Evolutionary conservation across 306 rosid species (phyloP), one percentile per base, ranked within the genome.

Genomic region (Prinsepia uniflora): DNA sequence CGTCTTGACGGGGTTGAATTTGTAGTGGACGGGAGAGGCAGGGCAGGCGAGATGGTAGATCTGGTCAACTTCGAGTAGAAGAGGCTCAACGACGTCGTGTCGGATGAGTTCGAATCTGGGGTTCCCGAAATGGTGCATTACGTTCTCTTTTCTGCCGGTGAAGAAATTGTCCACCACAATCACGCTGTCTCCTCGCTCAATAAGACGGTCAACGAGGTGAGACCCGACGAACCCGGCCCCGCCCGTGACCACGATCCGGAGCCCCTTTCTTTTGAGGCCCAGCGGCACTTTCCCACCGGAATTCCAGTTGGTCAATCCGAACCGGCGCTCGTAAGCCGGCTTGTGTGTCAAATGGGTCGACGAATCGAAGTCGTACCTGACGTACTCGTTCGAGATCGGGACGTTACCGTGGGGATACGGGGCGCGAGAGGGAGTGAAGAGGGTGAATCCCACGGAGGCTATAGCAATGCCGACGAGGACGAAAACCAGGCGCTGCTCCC

Each of bases 1-100:
- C 4, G 98, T 92, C 81, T 92, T 92, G 72, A 92, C 98, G 0
- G 98, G 98, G 86, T 92, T 92, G 92, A 92, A 92, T 75, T 92
- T 90, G 86, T 90, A 92, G 48, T 92, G 98, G 9, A 92, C 98
- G 7, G 98, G 98, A 50, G 98, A 88, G 46, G 98, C 98, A 17
- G 98, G 98, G 81, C 98, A 92, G 34, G 98, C 98, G 12, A 92
- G 90, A 64, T 90, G 98, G 78, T 92, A 90, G 98, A 92, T 92
- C 96, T 92, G 98, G 67, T 92, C 98, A 7, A 92, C 98, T 68
- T 92, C 98, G 10, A 92, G 90, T 57, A 92, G 80, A 2, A 92
- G 90, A 3, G 98, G 96, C 73, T 92, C 98, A 0, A 92, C 96
- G 69, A 92, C 98, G 83, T 92, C 98, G 89, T 92, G 98, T 3